Conservation (phyloP, 2,329 filamentous ascomycete genomes). For the Tolypocladium inflatum region DNA sequence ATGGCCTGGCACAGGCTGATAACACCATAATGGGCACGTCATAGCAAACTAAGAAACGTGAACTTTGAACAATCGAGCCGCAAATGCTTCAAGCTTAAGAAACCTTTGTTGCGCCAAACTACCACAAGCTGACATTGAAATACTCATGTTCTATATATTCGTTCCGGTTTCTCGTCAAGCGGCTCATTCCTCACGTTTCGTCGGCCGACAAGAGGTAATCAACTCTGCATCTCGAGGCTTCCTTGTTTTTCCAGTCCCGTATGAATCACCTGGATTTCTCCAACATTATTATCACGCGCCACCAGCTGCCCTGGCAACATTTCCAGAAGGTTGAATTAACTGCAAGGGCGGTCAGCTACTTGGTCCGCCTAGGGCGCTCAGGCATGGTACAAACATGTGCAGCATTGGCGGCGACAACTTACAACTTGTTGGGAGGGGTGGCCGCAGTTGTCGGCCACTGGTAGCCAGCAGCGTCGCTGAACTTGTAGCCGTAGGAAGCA, state of each 20-base stretch:
- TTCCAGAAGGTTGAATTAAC: background rate
- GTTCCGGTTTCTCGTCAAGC: background rate
- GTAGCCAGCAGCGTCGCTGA: constrained; percentile 91
- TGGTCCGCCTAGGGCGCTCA: background rate
- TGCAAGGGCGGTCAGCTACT: background rate
- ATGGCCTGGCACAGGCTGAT: background rate
- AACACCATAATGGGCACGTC: background rate
- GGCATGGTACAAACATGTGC: constrained; percentile 6
- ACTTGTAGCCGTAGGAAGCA: constrained; percentile 96
- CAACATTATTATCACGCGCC: background rate
- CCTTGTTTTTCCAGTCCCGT: background rate
- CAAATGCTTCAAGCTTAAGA: background rate
- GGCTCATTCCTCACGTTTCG: background rate
- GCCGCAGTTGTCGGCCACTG: constrained; percentile 82
- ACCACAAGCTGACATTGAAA: constrained; percentile 1
- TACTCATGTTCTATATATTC: constrained; percentile 1
- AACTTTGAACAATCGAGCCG: background rate
- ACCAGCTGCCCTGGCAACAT: background rate
- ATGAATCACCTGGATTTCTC: background rate
- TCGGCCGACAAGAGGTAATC: background rate
- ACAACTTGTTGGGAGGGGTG: constrained; percentile 65
- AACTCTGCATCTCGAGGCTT: background rate
- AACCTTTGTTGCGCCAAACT: constrained; percentile 1
- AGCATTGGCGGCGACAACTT: constrained; percentile 29
- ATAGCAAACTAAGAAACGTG: background rate